These are phyloP conservation scores for Vanilla planifolia DNA, from an alignment of 106 monocot species.

Conservation along the genomic window DNA sequence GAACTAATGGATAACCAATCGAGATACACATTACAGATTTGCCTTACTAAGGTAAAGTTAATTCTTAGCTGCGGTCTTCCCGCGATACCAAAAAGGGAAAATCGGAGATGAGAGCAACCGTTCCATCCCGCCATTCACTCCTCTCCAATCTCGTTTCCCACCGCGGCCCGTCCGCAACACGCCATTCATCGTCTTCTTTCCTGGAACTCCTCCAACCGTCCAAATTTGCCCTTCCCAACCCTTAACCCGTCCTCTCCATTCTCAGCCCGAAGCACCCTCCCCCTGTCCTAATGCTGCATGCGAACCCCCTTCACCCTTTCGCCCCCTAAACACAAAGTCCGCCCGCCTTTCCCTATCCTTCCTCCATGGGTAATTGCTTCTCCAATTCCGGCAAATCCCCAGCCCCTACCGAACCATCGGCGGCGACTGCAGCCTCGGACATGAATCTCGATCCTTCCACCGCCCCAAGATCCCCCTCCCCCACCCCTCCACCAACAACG, in stretches of 20 bases:
- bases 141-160: background rate
- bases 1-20: too few species aligned
- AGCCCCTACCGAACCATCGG: background rate
- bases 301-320: background rate
- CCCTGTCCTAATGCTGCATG: background rate
- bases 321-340: background rate
- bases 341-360: too few species aligned
- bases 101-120: background rate
- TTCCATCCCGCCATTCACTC: constrained; percentile 1
- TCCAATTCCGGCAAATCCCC: constrained; percentile 7
- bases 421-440: background rate
- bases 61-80: too few species aligned
- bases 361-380: constrained; percentile 27
- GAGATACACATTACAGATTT: too few species aligned
- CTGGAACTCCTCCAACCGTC: background rate
- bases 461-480: constrained; percentile 1
- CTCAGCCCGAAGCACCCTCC: background rate
- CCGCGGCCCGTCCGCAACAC: background rate
- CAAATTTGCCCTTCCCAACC: background rate
- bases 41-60: too few species aligned
- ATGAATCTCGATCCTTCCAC: background rate
- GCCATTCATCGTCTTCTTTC: background rate
- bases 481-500: background rate
- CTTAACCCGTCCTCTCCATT: background rate
- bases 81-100: background rate